phyloP scores from a whole-genome alignment of 1,284 basidiomycete genomes.

The Cutaneotrichosporon cutaneum region DNA sequence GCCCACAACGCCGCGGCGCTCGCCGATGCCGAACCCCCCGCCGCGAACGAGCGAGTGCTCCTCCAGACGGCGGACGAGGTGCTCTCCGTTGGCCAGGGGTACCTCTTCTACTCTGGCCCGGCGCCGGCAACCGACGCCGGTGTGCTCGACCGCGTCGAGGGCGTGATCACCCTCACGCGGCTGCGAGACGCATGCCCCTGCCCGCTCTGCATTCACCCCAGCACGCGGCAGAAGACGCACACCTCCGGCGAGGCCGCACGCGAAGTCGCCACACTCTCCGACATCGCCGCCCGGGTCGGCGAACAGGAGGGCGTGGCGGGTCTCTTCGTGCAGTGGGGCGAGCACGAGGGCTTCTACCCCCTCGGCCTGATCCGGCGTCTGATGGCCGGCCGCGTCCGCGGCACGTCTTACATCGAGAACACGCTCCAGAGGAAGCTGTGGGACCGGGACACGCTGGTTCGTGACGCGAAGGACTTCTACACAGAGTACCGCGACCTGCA shows the following conservation, averaged over 20 bases:
- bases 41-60: slow-evolving; percentile 6
- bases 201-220: slow-evolving; percentile 64
- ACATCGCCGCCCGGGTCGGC: slow-evolving; percentile 55
- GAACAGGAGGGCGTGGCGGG: slow-evolving; percentile 11
- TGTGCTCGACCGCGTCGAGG: not conserved
- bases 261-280: slow-evolving; percentile 35
- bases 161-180: slow-evolving; percentile 47
- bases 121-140: slow-evolving; percentile 11
- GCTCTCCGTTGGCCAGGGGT: slow-evolving; percentile 17
- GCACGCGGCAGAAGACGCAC: slow-evolving; percentile 74
- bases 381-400: slow-evolving; percentile 13
- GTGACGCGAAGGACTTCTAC: slow-evolving; percentile 8
- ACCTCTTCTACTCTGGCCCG: slow-evolving; percentile 18
- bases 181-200: slow-evolving; percentile 64
- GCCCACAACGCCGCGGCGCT: not conserved
- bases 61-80: slow-evolving; percentile 9
- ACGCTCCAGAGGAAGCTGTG: slow-evolving; percentile 19
- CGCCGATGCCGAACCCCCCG: not conserved
- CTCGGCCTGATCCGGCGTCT: slow-evolving; percentile 19
- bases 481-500: slow-evolving; percentile 20
- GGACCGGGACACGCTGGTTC: slow-evolving; percentile 12
- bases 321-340: slow-evolving; percentile 16
- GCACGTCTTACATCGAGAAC: slow-evolving; percentile 16
- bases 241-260: slow-evolving; percentile 47
- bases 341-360: slow-evolving; percentile 22